These are phyloP conservation scores for Yamadazyma triangularis DNA, from an alignment of 1,139 yeast genomes.

Conservation along the genomic window DNA sequence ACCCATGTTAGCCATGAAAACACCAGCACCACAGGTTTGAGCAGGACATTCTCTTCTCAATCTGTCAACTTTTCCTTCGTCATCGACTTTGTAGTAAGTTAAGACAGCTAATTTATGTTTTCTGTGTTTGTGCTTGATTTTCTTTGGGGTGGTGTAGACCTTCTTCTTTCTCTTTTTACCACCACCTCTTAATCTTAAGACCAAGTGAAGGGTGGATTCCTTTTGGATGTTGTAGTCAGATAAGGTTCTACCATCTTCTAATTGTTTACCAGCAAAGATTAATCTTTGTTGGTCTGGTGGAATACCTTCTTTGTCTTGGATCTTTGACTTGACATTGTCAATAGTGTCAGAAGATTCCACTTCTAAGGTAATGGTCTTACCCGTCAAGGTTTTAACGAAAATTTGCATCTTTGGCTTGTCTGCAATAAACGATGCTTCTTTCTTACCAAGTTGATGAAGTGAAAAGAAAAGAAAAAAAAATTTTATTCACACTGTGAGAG, in stretches of 20 bases:
- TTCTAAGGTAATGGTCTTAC: constrained; percentile 98
- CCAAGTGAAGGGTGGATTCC: constrained; percentile 98
- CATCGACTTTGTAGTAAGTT: constrained; percentile 98
- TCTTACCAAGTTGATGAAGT: constrained; percentile 33
- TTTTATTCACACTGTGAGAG: no score
- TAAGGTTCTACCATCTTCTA: constrained; percentile 98
- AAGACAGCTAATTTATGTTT: constrained; percentile 98
- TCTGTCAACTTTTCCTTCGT: constrained; percentile 97
- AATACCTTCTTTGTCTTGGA: constrained; percentile 98
- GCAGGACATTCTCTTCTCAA: constrained; percentile 98
- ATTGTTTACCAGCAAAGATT: constrained; percentile 99
- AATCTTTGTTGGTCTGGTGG: constrained; percentile 99
- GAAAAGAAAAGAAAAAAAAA: no score
- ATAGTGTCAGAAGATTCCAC: constrained; percentile 99
- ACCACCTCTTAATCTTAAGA: constrained; percentile 99
- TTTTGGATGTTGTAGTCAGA: constrained; percentile 99
- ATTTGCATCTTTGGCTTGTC: constrained; percentile 81
- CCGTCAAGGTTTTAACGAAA: constrained; percentile 98
- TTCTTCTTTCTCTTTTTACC: constrained; percentile 99
- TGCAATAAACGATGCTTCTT: constrained; percentile 45
- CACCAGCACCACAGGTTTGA: constrained; percentile 96
- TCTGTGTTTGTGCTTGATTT: constrained; percentile 99
- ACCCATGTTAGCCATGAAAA: constrained; percentile 99
- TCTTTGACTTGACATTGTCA: constrained; percentile 98
- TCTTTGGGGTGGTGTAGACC: constrained; percentile 99